These are phyloP conservation scores for Paraconiothyrium brasiliense DNA, from an alignment of 2,329 filamentous ascomycete species.

Conservation along the genomic window DNA sequence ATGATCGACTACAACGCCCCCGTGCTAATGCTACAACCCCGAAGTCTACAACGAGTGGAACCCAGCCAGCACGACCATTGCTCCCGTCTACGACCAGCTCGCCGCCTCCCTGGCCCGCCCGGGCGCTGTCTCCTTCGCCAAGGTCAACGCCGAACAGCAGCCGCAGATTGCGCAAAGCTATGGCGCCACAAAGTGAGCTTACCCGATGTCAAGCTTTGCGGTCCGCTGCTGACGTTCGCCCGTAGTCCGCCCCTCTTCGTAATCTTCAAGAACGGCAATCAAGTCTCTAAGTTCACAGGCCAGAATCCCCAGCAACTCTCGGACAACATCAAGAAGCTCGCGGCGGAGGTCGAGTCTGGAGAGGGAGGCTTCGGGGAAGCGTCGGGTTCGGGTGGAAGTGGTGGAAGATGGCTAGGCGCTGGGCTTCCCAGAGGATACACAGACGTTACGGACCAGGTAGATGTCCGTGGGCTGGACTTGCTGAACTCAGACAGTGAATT, in stretches of 20 bases:
- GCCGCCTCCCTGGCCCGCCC: conserved; percentile 75
- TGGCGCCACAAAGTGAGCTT: conserved; percentile 70
- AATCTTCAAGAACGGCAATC: conserved; percentile 74
- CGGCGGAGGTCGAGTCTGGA: conserved; percentile 66
- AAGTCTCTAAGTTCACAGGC: conserved; percentile 75
- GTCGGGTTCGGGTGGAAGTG: conserved; percentile 56
- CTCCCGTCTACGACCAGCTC: conserved; percentile 82
- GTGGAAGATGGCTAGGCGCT: conserved; percentile 74
- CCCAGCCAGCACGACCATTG: conserved; percentile 82
- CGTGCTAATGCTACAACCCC: conserved; percentile 33
- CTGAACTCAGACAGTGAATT: conserved; percentile 84
- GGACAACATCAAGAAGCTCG: conserved; percentile 75
- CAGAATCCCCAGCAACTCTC: conserved; percentile 77
- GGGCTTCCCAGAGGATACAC: conserved; percentile 80
- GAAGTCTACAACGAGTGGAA: conserved; percentile 91
- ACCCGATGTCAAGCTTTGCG: conserved; percentile 9
- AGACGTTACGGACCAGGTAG: conserved; percentile 84
- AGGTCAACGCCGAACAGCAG: conserved; percentile 84
- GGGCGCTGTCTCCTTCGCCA: conserved; percentile 81
- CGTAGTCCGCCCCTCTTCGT: conserved; percentile 87
- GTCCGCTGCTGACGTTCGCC: conserved; percentile 22
- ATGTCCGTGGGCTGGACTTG: conserved; percentile 81
- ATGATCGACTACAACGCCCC: conserved; percentile 19
- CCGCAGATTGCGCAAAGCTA: conserved; percentile 78
- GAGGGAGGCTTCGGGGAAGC: conserved; percentile 53